A percentile compares a stretch with the other conserved stretches of the same genome.
phyloP scores from a whole-genome alignment of 306 rosid genomes.

The cucumber (Cucumis sativus) region Cucumber_9930_V3 NC_026655.2:27154501-27155000 shows the following conservation, averaged over 20 bases:
- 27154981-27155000: conserved; percentile 71
- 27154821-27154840: conserved; percentile 1
- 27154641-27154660: conserved; percentile 85
- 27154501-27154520: background rate
- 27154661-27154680: conserved; percentile 92
- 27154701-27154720: conserved; percentile 88
- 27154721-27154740: conserved; percentile 95
- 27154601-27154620: background rate
- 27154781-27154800: conserved; percentile 14
- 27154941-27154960: conserved; percentile 78
- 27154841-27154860: conserved; percentile 52
- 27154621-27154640: conserved; percentile 57
- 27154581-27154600: conserved; percentile 27
- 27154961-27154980: conserved; percentile 88
- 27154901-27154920: conserved; percentile 88
- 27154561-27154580: conserved; percentile 75
- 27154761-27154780: conserved; percentile 15
- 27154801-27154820: conserved; percentile 14
- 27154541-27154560: conserved; percentile 46
- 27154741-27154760: conserved; percentile 26
- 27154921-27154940: conserved; percentile 80
- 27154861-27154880: conserved; percentile 76
- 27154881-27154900: conserved; percentile 71
- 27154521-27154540: background rate
- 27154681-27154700: conserved; percentile 64